phyloP scores from a whole-genome alignment of 768 basidiomycete genomes.

The Lentinula guzmanii region DNA sequence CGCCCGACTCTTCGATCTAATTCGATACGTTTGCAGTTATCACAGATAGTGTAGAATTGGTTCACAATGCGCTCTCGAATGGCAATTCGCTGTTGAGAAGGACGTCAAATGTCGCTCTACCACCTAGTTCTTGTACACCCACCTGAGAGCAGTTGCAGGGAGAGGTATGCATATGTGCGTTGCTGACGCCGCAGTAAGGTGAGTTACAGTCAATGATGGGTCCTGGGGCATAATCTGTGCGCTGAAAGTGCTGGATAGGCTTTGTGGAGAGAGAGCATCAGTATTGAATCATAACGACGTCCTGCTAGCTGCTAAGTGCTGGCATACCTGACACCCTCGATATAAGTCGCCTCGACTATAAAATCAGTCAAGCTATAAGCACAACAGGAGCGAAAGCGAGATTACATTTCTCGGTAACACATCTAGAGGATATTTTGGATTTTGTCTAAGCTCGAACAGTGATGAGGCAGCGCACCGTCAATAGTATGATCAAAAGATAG shows the following conservation, averaged over 20 bases:
- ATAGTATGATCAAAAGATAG: background rate
- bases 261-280: background rate
- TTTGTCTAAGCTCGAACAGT: background rate
- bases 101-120: background rate
- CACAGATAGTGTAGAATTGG: slow-evolving; percentile 8
- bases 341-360: slow-evolving; percentile 3
- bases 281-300: background rate
- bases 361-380: background rate
- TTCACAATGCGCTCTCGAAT: slow-evolving; percentile 1
- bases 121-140: background rate
- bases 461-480: background rate
- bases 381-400: background rate
- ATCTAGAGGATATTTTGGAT: background rate
- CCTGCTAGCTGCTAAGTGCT: background rate
- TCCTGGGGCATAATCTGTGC: slow-evolving; percentile 6
- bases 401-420: slow-evolving; percentile 6
- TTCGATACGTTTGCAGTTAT: slow-evolving; percentile 5
- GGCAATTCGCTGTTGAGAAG: background rate
- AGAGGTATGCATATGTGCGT: slow-evolving; percentile 1
- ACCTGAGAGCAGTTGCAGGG: slow-evolving; percentile 4
- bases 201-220: slow-evolving; percentile 4
- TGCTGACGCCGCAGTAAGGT: background rate
- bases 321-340: slow-evolving; percentile 3
- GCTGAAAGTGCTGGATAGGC: slow-evolving; percentile 4
- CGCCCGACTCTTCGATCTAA: slow-evolving; percentile 6